Percentiles rank a stretch among this genome's conserved stretches.
phyloP scores from a whole-genome alignment of 768 basidiomycete species.

The Termitomyces sp. region DNA sequence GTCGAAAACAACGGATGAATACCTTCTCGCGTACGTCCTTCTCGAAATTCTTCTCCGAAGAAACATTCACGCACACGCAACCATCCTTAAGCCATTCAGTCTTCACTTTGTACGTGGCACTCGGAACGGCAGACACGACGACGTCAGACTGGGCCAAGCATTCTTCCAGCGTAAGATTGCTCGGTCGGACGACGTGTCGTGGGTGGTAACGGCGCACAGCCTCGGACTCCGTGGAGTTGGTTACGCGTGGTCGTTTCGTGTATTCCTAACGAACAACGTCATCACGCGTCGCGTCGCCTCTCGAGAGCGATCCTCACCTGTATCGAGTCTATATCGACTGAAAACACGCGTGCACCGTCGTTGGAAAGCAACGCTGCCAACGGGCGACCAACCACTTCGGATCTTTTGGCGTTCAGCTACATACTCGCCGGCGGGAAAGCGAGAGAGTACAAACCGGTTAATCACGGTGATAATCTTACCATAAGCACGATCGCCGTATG shows the following conservation, averaged over 20 bases:
- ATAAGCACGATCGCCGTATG: conserved; percentile 93
- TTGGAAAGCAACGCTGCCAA: conserved; percentile 94
- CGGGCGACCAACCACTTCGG: conserved; percentile 95
- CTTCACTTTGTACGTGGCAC: conserved; percentile 77
- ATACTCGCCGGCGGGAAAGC: neutral
- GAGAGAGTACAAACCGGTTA: conserved; percentile 59
- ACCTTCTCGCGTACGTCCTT: conserved; percentile 90
- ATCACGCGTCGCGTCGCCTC: neutral
- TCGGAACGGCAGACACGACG: conserved; percentile 92
- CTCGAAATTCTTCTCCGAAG: conserved; percentile 96
- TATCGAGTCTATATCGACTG: conserved; percentile 92
- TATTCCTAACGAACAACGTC: conserved; percentile 55
- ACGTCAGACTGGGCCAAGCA: conserved; percentile 87
- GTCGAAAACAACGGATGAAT: conserved; percentile 10
- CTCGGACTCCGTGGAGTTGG: conserved; percentile 26
- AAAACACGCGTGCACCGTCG: conserved; percentile 94
- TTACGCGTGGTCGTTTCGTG: conserved; percentile 74
- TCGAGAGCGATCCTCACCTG: conserved; percentile 41
- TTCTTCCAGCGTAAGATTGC: conserved; percentile 63
- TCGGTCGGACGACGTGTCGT: conserved; percentile 75
- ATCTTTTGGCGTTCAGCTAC: conserved; percentile 40
- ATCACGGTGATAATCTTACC: conserved; percentile 92
- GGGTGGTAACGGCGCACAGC: conserved; percentile 65
- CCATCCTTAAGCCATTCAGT: conserved; percentile 91
- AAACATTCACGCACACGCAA: conserved; percentile 89